phyloP scores from a whole-genome alignment of 345 rosid genomes.

The Eucalyptus cloeziana region DNA sequence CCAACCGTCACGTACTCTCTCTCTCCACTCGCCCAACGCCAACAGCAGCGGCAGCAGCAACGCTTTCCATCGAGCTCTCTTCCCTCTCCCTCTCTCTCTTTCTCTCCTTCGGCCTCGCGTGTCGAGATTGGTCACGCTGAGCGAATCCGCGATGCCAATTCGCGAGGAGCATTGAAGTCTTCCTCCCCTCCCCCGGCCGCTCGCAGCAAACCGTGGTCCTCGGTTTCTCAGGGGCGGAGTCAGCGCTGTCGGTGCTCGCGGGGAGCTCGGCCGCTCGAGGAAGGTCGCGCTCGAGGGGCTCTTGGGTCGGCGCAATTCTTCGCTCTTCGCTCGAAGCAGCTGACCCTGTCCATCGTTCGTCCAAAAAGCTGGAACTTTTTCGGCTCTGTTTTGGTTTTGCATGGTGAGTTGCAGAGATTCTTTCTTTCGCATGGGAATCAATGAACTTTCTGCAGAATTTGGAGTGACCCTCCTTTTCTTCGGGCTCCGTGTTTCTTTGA shows the following conservation, averaged over 20 bases:
- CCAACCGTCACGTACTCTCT: background rate
- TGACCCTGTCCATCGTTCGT: background rate
- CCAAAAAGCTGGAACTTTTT: background rate
- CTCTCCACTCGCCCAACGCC: background rate
- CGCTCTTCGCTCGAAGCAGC: background rate
- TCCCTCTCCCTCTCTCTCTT: background rate
- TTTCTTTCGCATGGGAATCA: background rate
- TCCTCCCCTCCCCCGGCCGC: background rate
- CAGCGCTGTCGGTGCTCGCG: background rate
- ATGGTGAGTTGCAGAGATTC: background rate
- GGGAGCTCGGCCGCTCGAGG: background rate
- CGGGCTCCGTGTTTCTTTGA: background rate
- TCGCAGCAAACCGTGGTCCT: background rate
- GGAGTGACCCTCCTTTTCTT: background rate
- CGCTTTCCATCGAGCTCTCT: background rate
- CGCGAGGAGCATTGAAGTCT: background rate
- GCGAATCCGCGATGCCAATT: background rate
- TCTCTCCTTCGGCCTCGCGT: background rate
- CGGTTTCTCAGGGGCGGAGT: background rate
- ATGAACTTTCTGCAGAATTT: background rate
- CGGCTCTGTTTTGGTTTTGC: background rate
- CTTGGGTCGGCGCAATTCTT: background rate
- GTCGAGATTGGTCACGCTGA: background rate
- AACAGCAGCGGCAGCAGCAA: background rate
- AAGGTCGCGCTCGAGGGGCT: background rate